A percentile compares a stretch with the other conserved stretches of the same genome.
Conservation (phyloP, 495 filamentous ascomycete genomes). For the Talaromyces stipitatus region DNA sequence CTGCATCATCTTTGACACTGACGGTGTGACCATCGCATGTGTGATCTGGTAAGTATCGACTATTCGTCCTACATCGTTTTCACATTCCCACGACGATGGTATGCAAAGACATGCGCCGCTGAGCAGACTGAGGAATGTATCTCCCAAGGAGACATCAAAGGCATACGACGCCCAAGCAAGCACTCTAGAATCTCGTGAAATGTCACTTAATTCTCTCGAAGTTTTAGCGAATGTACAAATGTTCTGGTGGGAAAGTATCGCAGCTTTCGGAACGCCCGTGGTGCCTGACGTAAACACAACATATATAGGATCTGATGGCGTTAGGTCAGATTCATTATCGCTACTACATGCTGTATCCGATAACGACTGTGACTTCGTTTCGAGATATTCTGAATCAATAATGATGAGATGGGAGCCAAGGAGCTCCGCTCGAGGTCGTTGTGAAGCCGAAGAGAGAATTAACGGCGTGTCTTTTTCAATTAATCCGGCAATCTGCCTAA, state of each 20-base stretch:
- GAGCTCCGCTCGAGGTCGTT: neutral
- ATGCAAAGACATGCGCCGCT: slow-evolving; percentile 10
- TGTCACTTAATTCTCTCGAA: too few species aligned
- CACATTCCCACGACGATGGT: slow-evolving; percentile 8
- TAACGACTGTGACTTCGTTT: neutral
- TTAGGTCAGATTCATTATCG: too few species aligned
- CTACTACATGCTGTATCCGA: neutral
- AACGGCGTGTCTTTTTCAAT: neutral
- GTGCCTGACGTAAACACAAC: slow-evolving; percentile 33
- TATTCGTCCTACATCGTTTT: slow-evolving; percentile 1
- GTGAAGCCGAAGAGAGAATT: neutral
- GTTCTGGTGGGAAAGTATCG: slow-evolving; percentile 32
- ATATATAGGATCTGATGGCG: slow-evolving; percentile 12
- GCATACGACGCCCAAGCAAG: slow-evolving; percentile 11
- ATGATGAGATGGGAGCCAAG: neutral
- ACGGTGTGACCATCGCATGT: slow-evolving; percentile 8
- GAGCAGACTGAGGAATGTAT: slow-evolving; percentile 1
- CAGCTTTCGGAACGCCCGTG: slow-evolving; percentile 35
- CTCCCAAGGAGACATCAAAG: slow-evolving; percentile 8
- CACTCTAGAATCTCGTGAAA: neutral
- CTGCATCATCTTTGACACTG: slow-evolving; percentile 9
- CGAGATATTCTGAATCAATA: neutral
- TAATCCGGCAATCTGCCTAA: neutral
- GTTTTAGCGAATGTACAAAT: slow-evolving; percentile 13
- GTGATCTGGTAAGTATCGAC: neutral